Conservation (phyloP, 139 green algal genomes). For the Yamagishiella unicocca region DNA sequence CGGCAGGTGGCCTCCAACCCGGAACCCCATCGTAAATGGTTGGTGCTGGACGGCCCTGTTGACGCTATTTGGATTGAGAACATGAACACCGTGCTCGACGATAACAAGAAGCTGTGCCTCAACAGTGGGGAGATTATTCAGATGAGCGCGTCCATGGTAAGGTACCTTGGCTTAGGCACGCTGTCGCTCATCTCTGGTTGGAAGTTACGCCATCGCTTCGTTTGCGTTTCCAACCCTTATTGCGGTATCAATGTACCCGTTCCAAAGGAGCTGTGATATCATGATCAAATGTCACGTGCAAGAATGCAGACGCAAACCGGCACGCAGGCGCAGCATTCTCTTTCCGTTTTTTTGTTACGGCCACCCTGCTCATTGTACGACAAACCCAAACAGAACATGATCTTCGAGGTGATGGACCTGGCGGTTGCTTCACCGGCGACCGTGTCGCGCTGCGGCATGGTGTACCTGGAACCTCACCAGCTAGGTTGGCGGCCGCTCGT, state of each 20-base stretch:
- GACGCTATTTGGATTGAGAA: conserved; percentile 93
- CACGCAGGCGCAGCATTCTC: too few relatives aligned
- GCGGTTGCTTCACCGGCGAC: conserved; percentile 84
- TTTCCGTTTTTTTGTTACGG: too few relatives aligned
- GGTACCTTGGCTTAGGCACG: too few relatives aligned
- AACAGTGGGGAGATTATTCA: conserved; percentile 89
- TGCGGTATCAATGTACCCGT: too few relatives aligned
- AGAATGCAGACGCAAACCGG: too few relatives aligned
- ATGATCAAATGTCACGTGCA: too few relatives aligned
- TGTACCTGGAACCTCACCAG: conserved; percentile 84
- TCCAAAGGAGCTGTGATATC: too few relatives aligned
- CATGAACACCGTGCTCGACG: conserved; percentile 91
- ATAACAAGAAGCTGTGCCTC: conserved; percentile 93
- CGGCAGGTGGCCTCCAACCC: conserved; percentile 64
- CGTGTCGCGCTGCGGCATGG: conserved; percentile 86
- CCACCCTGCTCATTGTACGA: too few relatives aligned
- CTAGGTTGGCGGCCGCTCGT: conserved; percentile 82
- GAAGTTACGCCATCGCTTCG: too few relatives aligned
- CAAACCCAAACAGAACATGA: conserved; percentile 76
- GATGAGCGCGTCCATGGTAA: conserved; percentile 83
- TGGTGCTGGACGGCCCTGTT: conserved; percentile 85
- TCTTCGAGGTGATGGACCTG: conserved; percentile 88
- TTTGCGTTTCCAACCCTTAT: too few relatives aligned
- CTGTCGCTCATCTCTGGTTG: too few relatives aligned
- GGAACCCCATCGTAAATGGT: conserved; percentile 73